phyloP scores from a whole-genome alignment of 805 yeast species.

The Clavispora vitiphila region DNA sequence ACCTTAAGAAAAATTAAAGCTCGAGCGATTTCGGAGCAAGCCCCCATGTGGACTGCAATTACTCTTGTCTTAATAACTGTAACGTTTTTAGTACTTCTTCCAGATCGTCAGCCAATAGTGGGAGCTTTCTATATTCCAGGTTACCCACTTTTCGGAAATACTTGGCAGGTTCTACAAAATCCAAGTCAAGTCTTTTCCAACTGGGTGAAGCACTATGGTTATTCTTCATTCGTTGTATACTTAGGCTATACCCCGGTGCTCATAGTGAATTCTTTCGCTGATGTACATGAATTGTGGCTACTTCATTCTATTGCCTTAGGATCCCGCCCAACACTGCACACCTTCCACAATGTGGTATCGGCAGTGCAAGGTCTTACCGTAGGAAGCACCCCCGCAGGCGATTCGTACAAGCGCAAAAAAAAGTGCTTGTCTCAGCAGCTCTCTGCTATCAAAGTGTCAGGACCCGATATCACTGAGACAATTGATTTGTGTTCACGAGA shows the following conservation, averaged over 20 bases:
- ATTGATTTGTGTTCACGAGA: neutral
- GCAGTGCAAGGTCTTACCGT: conserved; percentile 54
- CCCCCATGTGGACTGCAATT: neutral
- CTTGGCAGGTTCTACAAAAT: conserved; percentile 38
- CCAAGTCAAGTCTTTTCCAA: conserved; percentile 46
- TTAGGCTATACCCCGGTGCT: conserved; percentile 54
- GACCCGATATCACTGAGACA: neutral
- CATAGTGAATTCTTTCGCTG: conserved; percentile 61
- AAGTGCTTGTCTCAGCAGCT: conserved; percentile 45
- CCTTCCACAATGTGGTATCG: conserved; percentile 62
- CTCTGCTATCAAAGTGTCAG: conserved; percentile 19
- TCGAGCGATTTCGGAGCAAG: no score
- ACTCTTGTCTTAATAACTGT: neutral
- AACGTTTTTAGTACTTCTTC: neutral
- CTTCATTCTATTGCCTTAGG: conserved; percentile 44
- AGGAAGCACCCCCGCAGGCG: conserved; percentile 61
- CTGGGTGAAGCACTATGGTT: conserved; percentile 41
- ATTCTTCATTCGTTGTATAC: conserved; percentile 53
- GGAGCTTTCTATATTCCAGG: conserved; percentile 43
- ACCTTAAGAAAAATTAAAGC: no score
- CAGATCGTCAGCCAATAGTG: neutral
- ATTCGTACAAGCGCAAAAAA: conserved; percentile 41
- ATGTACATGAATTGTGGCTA: conserved; percentile 52
- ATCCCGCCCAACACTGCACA: conserved; percentile 62
- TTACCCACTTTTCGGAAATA: conserved; percentile 49